Conservation (phyloP, 345 rosid species). For the Brassica juncea region DNA sequence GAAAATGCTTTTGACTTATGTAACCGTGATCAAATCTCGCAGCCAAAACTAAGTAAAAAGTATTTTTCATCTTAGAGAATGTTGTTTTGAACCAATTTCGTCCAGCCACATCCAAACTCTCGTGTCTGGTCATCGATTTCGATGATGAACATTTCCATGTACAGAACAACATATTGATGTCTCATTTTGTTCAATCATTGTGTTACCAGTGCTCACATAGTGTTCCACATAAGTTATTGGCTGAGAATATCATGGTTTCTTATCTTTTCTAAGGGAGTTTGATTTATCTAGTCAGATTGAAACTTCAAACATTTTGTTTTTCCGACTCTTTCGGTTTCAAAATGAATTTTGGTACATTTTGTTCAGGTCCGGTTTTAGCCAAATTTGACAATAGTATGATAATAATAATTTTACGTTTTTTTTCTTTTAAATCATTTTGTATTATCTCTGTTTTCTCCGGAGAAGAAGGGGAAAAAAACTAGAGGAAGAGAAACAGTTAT, state of each 20-base stretch:
- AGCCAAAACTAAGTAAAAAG: not conserved
- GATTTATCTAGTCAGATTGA: no score
- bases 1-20: not conserved
- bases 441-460: conserved; percentile 25
- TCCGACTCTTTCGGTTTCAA: no score
- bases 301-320: no score
- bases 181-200: not conserved
- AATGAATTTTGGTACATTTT: no score
- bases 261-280: no score
- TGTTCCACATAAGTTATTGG: not conserved
- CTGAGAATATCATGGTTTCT: not conserved
- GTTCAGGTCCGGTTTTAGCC: not conserved
- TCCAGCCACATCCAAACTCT: not conserved
- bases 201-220: not conserved
- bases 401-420: not conserved
- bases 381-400: not conserved
- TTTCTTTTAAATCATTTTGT: not conserved
- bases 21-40: not conserved
- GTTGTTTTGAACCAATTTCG: not conserved
- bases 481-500: conserved; percentile 44
- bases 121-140: not conserved
- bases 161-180: not conserved
- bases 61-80: not conserved
- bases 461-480: conserved; percentile 28
- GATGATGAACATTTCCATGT: not conserved